Conservation (phyloP, 2,329 filamentous ascomycete genomes). For the Colletotrichum filicis region DNA sequence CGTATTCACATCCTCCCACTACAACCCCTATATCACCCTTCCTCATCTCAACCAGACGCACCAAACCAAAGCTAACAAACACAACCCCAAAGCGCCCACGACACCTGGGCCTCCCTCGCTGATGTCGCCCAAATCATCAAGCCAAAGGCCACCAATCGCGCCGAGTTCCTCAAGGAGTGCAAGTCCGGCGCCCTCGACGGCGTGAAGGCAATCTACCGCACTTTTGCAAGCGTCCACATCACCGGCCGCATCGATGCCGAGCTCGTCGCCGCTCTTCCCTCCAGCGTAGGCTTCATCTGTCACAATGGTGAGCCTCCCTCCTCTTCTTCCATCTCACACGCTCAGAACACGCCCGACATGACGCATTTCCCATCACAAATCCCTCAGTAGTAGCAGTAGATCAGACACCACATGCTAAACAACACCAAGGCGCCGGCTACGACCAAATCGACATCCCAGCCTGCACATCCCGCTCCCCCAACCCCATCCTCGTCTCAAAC, state of each 20-base stretch:
- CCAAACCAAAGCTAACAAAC: neutral
- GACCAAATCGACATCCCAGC: conserved; percentile 82
- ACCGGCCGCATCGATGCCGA: conserved; percentile 80
- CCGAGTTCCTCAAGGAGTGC: conserved; percentile 77
- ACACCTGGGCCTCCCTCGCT: conserved; percentile 71
- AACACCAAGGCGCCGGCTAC: conserved; percentile 79
- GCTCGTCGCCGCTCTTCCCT: conserved; percentile 68
- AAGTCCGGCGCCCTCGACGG: conserved; percentile 73
- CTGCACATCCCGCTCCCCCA: conserved; percentile 68
- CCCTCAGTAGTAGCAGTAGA: no score
- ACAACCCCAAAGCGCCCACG: conserved; percentile 66
- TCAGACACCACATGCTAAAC: neutral
- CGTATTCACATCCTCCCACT: neutral
- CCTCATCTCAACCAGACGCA: neutral
- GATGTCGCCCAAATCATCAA: conserved; percentile 73
- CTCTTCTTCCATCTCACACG: neutral
- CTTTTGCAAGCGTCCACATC: conserved; percentile 70
- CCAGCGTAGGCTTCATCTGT: conserved; percentile 66
- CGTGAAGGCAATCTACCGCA: conserved; percentile 75
- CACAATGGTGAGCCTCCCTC: conserved; percentile 63
- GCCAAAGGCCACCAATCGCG: conserved; percentile 69
- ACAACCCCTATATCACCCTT: neutral
- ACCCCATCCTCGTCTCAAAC: conserved; percentile 77
- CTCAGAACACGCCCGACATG: neutral
- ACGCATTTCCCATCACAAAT: neutral